Base-by-base conservation (phyloP, 192 early-diverging fungal species). In the Coemansia guatemalensis region DNA sequence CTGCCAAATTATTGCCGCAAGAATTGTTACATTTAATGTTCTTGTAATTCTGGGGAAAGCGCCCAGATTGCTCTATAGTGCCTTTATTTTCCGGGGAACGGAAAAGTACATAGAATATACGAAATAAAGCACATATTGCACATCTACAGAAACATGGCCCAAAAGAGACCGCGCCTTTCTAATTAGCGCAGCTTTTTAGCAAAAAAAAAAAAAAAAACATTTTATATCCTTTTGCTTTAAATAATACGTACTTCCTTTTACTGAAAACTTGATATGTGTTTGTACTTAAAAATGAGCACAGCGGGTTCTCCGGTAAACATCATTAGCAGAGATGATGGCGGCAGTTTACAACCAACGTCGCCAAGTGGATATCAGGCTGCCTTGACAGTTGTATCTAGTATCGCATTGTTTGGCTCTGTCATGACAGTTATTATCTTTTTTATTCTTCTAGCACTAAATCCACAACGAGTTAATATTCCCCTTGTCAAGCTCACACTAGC, bases 401-500 rank as follows among this genome's bases (percentile, higher is more conserved):
- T 81, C 1, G 60, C 78, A 3, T 44, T 81, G 24, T 69, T 74
- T 39, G 67, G 69, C 23, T 72, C 73, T 7, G 1, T 72, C 4
- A 18, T 65, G 8, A 71, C 69, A 12, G 69, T 75, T 3, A 57
- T 71, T 12, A 53, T 64, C 2, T 75, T 75, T 26, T 65, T 81
- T 20, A 50, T 63, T 11, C 63, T 81, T 18, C 63, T 81, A 17
- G 65, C 69, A 7, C 72, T 53, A 30, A 75, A 67, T 21, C 48
- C 78, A 18, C 69, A 63, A 33, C 39, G 78, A 12, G 57, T 81
- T 22, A 72, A 75, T 21, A 71, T 81, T 1, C 78, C 78, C 2
- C 67, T 81, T 0, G 60, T 81, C n/a, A 81, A 69, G 41, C 63
- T 81, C 35, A 81, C 78, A 14, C 57, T 72, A 53, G 64, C 62